A percentile compares a stretch with the other conserved stretches of the same genome.
These are phyloP conservation scores for Neoboletus brunneissimus DNA, from an alignment of 768 basidiomycete species.

Conservation along the genomic window DNA sequence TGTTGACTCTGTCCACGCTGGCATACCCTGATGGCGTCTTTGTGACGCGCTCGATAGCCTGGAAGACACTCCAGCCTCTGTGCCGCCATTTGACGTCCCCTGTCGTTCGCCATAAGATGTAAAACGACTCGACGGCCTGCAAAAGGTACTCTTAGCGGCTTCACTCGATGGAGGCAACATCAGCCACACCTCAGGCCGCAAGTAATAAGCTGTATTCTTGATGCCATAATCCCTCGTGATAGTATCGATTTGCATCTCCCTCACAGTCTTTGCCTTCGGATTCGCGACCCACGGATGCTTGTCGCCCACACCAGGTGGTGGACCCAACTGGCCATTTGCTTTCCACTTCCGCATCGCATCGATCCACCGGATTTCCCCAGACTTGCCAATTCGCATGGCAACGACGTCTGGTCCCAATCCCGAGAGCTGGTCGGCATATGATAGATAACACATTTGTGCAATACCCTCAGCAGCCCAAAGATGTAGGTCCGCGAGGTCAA, in stretches of 20 bases:
- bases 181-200: constrained; percentile 65
- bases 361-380: constrained; percentile 26
- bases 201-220: constrained; percentile 46
- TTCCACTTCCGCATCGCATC: constrained; percentile 47
- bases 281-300: constrained; percentile 30
- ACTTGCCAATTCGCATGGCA: constrained; percentile 32
- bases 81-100: constrained; percentile 67
- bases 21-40: constrained; percentile 64
- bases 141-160: neutral
- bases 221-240: constrained; percentile 53
- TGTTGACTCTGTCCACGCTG: constrained; percentile 49
- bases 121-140: constrained; percentile 73
- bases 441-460: constrained; percentile 65
- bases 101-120: constrained; percentile 68
- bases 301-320: constrained; percentile 53
- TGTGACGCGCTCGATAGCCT: constrained; percentile 59
- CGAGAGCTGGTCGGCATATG: constrained; percentile 67
- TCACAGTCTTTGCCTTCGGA: constrained; percentile 14
- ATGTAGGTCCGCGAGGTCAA: constrained; percentile 62
- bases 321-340: constrained; percentile 41
- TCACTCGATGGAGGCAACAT: neutral
- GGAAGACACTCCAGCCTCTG: constrained; percentile 68
- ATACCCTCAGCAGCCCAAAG: constrained; percentile 76
- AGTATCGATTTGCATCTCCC: constrained; percentile 22
- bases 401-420: constrained; percentile 66